phyloP scores from a whole-genome alignment of 2,329 filamentous ascomycete genomes.

The Byssochlamys sp. region DNA sequence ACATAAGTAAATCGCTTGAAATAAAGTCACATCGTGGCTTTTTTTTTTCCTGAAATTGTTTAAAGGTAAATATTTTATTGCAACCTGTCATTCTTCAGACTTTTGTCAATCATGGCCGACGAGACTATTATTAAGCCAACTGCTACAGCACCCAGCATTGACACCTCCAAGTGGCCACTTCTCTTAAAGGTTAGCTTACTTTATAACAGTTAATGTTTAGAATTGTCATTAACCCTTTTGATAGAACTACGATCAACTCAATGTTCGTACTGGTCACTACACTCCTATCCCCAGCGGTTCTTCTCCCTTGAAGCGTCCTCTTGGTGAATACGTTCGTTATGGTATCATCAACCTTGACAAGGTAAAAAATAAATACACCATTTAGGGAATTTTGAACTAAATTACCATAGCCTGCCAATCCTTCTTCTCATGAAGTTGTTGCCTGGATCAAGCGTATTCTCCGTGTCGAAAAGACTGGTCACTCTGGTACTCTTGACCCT shows the following conservation, averaged over 20 bases:
- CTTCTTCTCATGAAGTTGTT: conserved; percentile 95
- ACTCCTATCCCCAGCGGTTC: conserved; percentile 91
- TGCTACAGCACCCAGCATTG: conserved; percentile 65
- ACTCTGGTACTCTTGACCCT: conserved; percentile 94
- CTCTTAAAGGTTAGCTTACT: conserved; percentile 61
- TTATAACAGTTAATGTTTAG: too few relatives aligned
- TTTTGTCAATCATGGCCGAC: too few relatives aligned
- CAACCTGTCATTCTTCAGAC: too few relatives aligned
- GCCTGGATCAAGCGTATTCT: conserved; percentile 98
- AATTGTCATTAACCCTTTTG: too few relatives aligned
- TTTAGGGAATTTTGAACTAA: too few relatives aligned
- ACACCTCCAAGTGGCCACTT: conserved; percentile 85
- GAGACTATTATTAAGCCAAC: too few relatives aligned
- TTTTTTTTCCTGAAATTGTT: too few relatives aligned
- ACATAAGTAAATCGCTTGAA: too few relatives aligned
- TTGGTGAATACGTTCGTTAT: conserved; percentile 96
- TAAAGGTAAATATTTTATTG: too few relatives aligned
- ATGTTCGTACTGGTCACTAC: conserved; percentile 93
- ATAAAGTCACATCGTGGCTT: too few relatives aligned
- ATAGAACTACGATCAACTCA: too few relatives aligned
- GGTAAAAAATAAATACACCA: too few relatives aligned
- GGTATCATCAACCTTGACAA: conserved; percentile 98
- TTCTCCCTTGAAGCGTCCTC: conserved; percentile 78
- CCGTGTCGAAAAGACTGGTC: conserved; percentile 89
- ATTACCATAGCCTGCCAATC: conserved; percentile 96